Evolutionary conservation across 1,139 yeast genomes (phyloP).

Genomic region (Nakaseomyces delphensis): DNA sequence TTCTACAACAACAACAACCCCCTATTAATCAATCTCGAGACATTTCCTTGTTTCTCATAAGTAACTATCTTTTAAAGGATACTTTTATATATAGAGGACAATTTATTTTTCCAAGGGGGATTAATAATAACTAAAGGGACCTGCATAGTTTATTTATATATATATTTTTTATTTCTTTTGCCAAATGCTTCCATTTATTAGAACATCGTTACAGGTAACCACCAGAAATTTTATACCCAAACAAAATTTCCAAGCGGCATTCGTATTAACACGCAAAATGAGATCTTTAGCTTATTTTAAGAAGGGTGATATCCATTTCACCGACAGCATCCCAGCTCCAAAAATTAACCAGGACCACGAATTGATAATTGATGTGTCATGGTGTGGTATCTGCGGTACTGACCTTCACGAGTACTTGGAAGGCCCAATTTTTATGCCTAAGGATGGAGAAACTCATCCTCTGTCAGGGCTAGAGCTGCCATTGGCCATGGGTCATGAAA

Average conservation of each 20-base stretch:
- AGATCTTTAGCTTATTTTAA: conserved; percentile 41
- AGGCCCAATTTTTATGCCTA: conserved; percentile 41
- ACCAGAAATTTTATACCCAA: background rate
- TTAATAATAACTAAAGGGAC: too few relatives aligned
- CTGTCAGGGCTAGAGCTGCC: conserved; percentile 32
- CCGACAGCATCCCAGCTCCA: conserved; percentile 34
- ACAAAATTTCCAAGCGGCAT: background rate
- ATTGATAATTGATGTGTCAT: conserved; percentile 38
- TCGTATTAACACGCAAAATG: conserved; percentile 26
- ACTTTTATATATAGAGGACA: background rate
- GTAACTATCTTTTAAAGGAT: too few relatives aligned
- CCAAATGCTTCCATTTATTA: conserved; percentile 1
- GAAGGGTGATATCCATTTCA: conserved; percentile 35
- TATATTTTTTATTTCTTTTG: background rate
- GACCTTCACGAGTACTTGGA: conserved; percentile 41
- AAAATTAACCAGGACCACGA: conserved; percentile 33
- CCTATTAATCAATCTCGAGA: too few relatives aligned
- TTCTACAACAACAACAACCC: too few relatives aligned
- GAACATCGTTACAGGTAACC: conserved; percentile 2
- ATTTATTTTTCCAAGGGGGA: background rate
- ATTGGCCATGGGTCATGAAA: conserved; percentile 52
- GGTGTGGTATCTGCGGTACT: conserved; percentile 47
- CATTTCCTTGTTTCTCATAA: too few relatives aligned
- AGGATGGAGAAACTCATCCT: conserved; percentile 29
- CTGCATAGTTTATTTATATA: background rate